A percentile compares a stretch with the other conserved stretches of the same genome.
These are phyloP conservation scores for Claviceps sp. DNA, from an alignment of 2,329 filamentous ascomycete species.

Conservation along the genomic window DNA sequence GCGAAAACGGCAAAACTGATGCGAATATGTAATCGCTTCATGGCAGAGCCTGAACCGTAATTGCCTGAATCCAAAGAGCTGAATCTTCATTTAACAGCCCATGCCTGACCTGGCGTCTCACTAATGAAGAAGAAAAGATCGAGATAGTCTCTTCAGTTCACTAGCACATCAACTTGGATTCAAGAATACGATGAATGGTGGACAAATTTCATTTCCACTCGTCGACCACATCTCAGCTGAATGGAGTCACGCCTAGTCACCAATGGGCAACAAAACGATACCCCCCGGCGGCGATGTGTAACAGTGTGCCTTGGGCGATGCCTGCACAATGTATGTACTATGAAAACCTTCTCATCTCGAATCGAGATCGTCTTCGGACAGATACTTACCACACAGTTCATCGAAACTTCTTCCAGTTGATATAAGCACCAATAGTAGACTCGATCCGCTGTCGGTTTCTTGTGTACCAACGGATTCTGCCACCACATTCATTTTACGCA, in stretches of 20 bases:
- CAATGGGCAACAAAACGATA: not conserved
- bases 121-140: not conserved
- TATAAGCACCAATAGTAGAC: not conserved
- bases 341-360: too few species aligned
- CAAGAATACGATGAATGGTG: not conserved
- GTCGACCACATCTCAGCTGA: not conserved
- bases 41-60: not conserved
- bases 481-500: not conserved
- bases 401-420: not conserved
- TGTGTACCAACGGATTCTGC: not conserved
- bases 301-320: not conserved
- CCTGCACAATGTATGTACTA: not conserved
- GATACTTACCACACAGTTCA: not conserved
- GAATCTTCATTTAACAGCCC: not conserved
- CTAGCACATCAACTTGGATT: not conserved
- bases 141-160: not conserved
- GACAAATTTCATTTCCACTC: too few species aligned
- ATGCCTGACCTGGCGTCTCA: not conserved
- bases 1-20: slow-evolving; percentile 14
- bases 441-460: not conserved
- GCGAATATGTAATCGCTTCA: too few species aligned
- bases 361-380: not conserved
- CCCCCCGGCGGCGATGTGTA: not conserved
- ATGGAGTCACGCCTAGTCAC: not conserved
- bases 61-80: not conserved